phyloP scores from a whole-genome alignment of 495 filamentous ascomycete genomes.

The Trichoderma orchidacearum region DNA sequence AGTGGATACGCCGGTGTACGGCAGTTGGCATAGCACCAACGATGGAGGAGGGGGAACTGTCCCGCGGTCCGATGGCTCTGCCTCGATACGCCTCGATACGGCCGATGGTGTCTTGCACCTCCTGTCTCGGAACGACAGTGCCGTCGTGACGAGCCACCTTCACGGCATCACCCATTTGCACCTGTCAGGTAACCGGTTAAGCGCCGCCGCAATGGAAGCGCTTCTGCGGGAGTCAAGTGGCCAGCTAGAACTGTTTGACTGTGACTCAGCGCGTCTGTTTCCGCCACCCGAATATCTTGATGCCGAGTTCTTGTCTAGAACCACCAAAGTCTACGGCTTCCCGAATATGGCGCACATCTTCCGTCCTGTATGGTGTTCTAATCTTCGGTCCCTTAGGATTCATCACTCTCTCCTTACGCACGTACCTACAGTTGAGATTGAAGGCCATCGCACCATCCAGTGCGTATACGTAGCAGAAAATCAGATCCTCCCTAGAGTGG shows the following conservation, averaged over 20 bases:
- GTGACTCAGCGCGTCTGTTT: slow-evolving; percentile 13
- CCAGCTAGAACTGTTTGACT: slow-evolving; percentile 29
- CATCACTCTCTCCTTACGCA: slow-evolving; percentile 36
- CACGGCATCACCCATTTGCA: slow-evolving; percentile 28
- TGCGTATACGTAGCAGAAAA: slow-evolving; percentile 23
- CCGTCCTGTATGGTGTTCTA: slow-evolving; percentile 27
- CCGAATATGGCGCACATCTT: slow-evolving; percentile 24
- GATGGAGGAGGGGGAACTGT: not conserved
- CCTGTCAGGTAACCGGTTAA: slow-evolving; percentile 23
- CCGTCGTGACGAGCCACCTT: slow-evolving; percentile 6
- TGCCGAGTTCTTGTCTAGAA: not conserved
- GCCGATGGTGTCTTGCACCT: slow-evolving; percentile 13
- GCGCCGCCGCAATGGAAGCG: slow-evolving; percentile 13
- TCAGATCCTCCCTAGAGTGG: slow-evolving; percentile 16
- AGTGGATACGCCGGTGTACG: not conserved
- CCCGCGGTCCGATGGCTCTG: slow-evolving; percentile 18
- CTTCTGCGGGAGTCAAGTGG: slow-evolving; percentile 18
- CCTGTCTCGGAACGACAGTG: slow-evolving; percentile 10
- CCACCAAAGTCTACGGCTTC: slow-evolving; percentile 14
- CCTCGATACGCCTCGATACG: slow-evolving; percentile 14
- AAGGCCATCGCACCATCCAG: slow-evolving; percentile 9
- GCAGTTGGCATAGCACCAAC: not conserved
- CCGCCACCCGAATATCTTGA: not conserved
- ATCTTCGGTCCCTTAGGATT: slow-evolving; percentile 26
- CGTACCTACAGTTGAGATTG: slow-evolving; percentile 15